These are phyloP conservation scores for Saccharomycopsis synnaedendra DNA, from an alignment of 805 yeast species.

Conservation along the genomic window DNA sequence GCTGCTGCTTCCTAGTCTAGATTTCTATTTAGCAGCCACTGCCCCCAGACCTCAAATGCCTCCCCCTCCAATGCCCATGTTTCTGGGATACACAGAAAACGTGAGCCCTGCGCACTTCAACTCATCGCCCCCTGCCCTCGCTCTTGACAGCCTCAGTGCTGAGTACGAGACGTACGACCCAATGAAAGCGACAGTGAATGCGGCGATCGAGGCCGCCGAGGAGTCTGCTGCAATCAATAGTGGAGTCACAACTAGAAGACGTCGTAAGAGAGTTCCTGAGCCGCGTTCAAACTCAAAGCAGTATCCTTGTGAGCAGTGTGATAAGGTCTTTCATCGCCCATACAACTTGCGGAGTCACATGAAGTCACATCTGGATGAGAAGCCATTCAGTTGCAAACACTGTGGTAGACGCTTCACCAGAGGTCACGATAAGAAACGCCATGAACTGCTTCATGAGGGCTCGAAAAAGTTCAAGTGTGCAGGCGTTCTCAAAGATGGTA, in stretches of 20 bases:
- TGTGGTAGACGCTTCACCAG: slow-evolving; percentile 67
- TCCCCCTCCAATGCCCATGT: too few species aligned
- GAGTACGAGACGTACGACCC: background rate
- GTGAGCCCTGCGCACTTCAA: too few species aligned
- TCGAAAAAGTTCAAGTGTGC: slow-evolving; percentile 58
- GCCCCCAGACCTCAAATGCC: too few species aligned
- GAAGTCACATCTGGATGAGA: slow-evolving; percentile 65
- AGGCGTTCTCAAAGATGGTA: slow-evolving; percentile 46
- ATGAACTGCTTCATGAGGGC: slow-evolving; percentile 66
- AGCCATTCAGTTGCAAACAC: slow-evolving; percentile 54
- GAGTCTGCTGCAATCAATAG: slow-evolving; percentile 23
- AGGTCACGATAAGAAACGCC: slow-evolving; percentile 66
- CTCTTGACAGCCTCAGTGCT: too few species aligned
- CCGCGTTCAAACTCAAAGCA: slow-evolving; percentile 2
- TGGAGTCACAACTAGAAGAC: slow-evolving; percentile 10
- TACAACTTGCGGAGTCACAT: slow-evolving; percentile 72
- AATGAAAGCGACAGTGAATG: slow-evolving; percentile 8
- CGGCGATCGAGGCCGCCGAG: slow-evolving; percentile 17
- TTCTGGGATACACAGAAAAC: too few species aligned
- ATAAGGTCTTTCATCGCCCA: slow-evolving; percentile 64
- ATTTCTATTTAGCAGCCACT: too few species aligned
- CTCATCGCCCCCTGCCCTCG: too few species aligned
- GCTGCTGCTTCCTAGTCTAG: too few species aligned
- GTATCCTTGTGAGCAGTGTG: slow-evolving; percentile 54
- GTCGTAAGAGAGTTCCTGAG: background rate